phyloP scores from a whole-genome alignment of 805 yeast species.

The Phaffomyces opuntiae region DNA sequence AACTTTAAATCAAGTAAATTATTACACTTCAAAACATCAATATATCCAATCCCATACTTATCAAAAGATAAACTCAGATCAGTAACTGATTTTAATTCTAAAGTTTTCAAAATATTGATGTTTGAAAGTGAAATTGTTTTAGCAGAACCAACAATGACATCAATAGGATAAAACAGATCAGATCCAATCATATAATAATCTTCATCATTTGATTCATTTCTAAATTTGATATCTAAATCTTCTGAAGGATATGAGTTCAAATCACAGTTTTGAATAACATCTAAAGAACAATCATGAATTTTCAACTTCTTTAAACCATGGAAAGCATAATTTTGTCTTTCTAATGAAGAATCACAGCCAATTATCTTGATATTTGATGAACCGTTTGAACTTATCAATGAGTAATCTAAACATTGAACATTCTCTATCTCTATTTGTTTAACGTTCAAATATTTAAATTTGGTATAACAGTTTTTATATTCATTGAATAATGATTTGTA shows the following conservation, averaged over 20 bases:
- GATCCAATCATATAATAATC: neutral
- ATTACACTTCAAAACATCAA: too few species aligned
- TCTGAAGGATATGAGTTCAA: neutral
- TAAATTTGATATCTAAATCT: neutral
- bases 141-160: too few species aligned
- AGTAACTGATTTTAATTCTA: too few species aligned
- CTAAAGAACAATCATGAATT: neutral
- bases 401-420: neutral
- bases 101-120: too few species aligned
- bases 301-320: neutral
- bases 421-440: neutral
- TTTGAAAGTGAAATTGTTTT: too few species aligned
- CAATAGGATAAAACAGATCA: too few species aligned
- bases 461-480: neutral
- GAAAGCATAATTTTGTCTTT: neutral
- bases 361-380: neutral
- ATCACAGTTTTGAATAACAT: neutral
- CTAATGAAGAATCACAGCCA: neutral
- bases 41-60: too few species aligned
- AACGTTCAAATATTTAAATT: neutral
- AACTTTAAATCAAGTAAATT: too few species aligned
- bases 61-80: too few species aligned
- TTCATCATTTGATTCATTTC: neutral
- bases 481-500: neutral
- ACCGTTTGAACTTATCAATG: neutral